Evolutionary conservation across 2,329 filamentous ascomycete species (phyloP), one percentile per base, ranked within the genome.

Genomic region (Aureobasidium sp.): DNA sequence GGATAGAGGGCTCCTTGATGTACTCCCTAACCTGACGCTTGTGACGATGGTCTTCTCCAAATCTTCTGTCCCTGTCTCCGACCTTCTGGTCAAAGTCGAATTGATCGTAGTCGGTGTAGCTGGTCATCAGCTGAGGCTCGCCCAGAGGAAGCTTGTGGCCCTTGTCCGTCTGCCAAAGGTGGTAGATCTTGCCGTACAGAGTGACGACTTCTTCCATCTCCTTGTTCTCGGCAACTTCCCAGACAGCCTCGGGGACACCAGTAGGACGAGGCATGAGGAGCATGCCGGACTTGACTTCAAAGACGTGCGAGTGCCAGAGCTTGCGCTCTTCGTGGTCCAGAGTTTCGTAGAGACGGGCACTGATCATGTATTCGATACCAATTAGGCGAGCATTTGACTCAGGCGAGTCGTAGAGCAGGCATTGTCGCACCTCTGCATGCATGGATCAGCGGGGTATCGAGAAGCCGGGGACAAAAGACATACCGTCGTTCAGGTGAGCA

Each of bases 291-390:
- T 89, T 88, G 47, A 91, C 88, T 71, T 92, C 88, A 72, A 87
- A 90, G 37, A 83, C 81, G 67, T 85, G 83, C n/a, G 84, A 87
- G 75, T 95, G 90, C 90, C 90, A 95, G 1, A 92, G 80, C 55
- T 82, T 82, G 41, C 88, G 84, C 75, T 96, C 91, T 24, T 86
- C 82, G 0, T 74, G 50, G 1, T 84, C 81, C 0, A 96, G 82
- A 0, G 82, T 84, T 41, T 82, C 79, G 76, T 87, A 95, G 0
- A 94, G 76, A 3, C 79, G 77, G 0, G 85, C 82, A 0, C 87
- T 86, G 68, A 96, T 86, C 89, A 94, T 92, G 78, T 95, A 95
- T 73, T 96, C 91, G 68, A 95, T 82, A 9, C 90, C 91, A 65
- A 96, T 90, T 20, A 96, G 82, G 0, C 87, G 83, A 0, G 90